A percentile compares a stretch with the other conserved stretches of the same genome.
These are phyloP conservation scores for Rhodotorula sphaerocarpa DNA, from an alignment of 768 basidiomycete species.

Conservation along the genomic window DNA sequence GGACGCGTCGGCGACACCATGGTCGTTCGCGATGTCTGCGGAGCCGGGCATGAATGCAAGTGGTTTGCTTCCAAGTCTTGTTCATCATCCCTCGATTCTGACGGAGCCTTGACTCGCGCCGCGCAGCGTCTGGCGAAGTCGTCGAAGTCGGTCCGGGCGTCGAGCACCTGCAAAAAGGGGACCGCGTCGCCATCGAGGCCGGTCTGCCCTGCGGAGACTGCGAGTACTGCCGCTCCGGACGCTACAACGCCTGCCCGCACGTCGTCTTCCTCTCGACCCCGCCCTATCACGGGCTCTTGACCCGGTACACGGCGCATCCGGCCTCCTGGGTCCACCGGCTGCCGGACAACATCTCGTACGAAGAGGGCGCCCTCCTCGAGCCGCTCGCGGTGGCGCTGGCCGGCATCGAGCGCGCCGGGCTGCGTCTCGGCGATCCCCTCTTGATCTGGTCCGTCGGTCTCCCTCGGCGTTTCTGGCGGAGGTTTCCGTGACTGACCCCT, in stretches of 20 bases:
- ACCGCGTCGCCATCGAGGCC: slow-evolving; percentile 38
- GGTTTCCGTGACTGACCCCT: not conserved
- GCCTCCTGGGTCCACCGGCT: slow-evolving; percentile 46
- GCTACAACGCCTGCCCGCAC: slow-evolving; percentile 45
- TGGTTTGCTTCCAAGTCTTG: too few relatives aligned
- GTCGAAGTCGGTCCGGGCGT: slow-evolving; percentile 44
- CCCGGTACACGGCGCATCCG: slow-evolving; percentile 42
- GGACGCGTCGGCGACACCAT: slow-evolving; percentile 42
- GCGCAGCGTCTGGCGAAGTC: slow-evolving; percentile 44
- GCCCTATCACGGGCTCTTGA: slow-evolving; percentile 43
- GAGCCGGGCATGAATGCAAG: slow-evolving; percentile 14
- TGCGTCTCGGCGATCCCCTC: slow-evolving; percentile 45
- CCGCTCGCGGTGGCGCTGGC: slow-evolving; percentile 46
- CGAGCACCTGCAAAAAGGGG: slow-evolving; percentile 41
- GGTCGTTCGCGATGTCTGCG: slow-evolving; percentile 41
- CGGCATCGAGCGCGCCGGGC: slow-evolving; percentile 44
- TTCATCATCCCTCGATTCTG: too few relatives aligned
- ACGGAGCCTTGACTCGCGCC: too few relatives aligned
- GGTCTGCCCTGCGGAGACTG: slow-evolving; percentile 43
- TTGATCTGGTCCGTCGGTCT: slow-evolving; percentile 44
- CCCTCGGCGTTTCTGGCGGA: too few relatives aligned
- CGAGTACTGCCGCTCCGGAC: slow-evolving; percentile 43
- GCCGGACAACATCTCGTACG: slow-evolving; percentile 45
- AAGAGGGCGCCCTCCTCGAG: slow-evolving; percentile 46
- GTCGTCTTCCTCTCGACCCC: slow-evolving; percentile 47